Conservation (phyloP, 2,329 filamentous ascomycete genomes). For the Reticulascus tulasneorum region DNA sequence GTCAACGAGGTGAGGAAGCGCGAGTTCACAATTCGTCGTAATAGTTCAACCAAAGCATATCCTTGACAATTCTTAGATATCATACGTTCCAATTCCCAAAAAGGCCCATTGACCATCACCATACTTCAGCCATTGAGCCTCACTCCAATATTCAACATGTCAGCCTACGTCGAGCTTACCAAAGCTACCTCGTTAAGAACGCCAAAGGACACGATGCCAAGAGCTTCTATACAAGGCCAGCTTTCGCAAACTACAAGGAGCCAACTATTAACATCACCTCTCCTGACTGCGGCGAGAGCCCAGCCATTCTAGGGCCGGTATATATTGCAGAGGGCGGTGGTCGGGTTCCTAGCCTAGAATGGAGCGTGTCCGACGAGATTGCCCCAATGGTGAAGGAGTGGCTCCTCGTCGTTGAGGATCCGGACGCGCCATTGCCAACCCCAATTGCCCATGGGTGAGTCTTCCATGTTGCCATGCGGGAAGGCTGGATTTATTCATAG, state of each 20-base stretch:
- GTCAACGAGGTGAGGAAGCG: too few relatives aligned
- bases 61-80: too few relatives aligned
- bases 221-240: conserved; percentile 30
- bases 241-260: conserved; percentile 27
- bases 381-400: conserved; percentile 34
- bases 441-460: conserved; percentile 42
- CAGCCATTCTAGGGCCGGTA: conserved; percentile 28
- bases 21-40: too few relatives aligned
- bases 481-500: background rate
- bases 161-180: conserved; percentile 28
- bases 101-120: too few relatives aligned
- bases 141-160: too few relatives aligned
- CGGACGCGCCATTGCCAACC: conserved; percentile 39
- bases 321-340: conserved; percentile 35
- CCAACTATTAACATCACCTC: conserved; percentile 35
- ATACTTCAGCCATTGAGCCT: too few relatives aligned
- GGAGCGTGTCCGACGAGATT: conserved; percentile 27
- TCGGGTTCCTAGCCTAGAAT: conserved; percentile 35
- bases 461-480: background rate
- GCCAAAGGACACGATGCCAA: conserved; percentile 33
- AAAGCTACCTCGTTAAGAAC: conserved; percentile 36
- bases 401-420: conserved; percentile 42
- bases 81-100: too few relatives aligned
- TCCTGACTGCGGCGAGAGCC: conserved; percentile 34
- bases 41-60: too few relatives aligned